A percentile compares a stretch with the other conserved stretches of the same genome.
Conservation (phyloP, 164 flowering plant species). For the Sextonia rubra region DNA sequence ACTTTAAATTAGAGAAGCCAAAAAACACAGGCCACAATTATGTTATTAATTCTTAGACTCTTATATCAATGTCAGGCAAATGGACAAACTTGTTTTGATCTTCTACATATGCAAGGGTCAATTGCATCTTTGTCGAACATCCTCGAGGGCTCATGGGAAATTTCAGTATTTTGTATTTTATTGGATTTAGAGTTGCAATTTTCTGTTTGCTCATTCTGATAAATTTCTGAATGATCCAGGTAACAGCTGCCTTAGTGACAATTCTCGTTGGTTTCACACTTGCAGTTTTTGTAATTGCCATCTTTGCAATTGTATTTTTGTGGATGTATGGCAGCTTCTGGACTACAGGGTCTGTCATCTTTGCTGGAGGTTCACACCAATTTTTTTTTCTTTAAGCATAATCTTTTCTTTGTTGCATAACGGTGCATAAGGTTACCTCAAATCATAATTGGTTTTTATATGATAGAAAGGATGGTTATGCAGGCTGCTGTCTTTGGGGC, state of each 20-base stretch:
- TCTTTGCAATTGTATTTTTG: conserved; percentile 47
- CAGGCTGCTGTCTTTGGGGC: background rate
- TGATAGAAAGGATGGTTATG: background rate
- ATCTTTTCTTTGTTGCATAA: background rate
- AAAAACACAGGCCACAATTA: too few species aligned
- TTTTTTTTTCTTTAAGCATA: conserved; percentile 3
- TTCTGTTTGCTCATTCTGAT: background rate
- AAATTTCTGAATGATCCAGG: conserved; percentile 36
- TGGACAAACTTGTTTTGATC: conserved; percentile 1
- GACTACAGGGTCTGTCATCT: conserved; percentile 55
- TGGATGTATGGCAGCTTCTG: conserved; percentile 98
- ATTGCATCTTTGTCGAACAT: background rate
- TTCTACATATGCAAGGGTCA: background rate
- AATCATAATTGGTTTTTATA: background rate
- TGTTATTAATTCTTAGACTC: background rate
- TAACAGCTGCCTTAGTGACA: conserved; percentile 46
- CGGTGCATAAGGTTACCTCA: background rate
- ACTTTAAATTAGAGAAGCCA: too few species aligned
- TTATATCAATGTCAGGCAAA: background rate
- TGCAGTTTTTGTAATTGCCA: conserved; percentile 43
- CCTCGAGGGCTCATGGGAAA: background rate
- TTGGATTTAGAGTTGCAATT: background rate
- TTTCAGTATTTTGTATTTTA: background rate
- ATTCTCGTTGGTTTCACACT: conserved; percentile 52
- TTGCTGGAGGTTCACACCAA: conserved; percentile 54